Evolutionary conservation across 176 grass and related monocot genomes (phyloP).

Genomic region (Rhynchospora breviuscula): DNA sequence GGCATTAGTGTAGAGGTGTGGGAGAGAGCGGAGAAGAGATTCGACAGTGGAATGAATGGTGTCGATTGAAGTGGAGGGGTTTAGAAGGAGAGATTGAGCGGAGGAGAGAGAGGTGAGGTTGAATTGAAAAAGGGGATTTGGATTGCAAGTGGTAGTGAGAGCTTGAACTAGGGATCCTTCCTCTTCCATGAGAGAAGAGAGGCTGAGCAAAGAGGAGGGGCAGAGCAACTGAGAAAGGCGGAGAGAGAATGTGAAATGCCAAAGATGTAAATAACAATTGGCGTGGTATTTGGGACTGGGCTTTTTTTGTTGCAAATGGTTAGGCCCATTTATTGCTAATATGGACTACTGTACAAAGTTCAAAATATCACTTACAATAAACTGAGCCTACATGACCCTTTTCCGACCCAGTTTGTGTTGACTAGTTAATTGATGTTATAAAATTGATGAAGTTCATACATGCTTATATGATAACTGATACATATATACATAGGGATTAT

Average conservation of each 20-base stretch:
- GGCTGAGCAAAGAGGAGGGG: neutral
- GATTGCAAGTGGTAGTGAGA: neutral
- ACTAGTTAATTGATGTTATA: neutral
- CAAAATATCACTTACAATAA: neutral
- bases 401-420: neutral
- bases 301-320: neutral
- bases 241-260: neutral
- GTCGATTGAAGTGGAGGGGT: neutral
- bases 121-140: neutral
- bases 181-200: conserved; percentile 18
- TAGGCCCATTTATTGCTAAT: neutral
- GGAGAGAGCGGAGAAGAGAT: conserved; percentile 22
- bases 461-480: neutral
- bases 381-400: neutral
- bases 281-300: neutral
- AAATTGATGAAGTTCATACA: neutral
- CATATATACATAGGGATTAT: no score
- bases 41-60: conserved; percentile 15
- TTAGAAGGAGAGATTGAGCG: conserved; percentile 13
- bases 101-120: conserved; percentile 6
- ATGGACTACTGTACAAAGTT: neutral
- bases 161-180: neutral
- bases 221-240: neutral
- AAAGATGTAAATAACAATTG: neutral
- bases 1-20: neutral